Base-by-base conservation (phyloP, 805 yeast species). In the Candida caryicola region DNA sequence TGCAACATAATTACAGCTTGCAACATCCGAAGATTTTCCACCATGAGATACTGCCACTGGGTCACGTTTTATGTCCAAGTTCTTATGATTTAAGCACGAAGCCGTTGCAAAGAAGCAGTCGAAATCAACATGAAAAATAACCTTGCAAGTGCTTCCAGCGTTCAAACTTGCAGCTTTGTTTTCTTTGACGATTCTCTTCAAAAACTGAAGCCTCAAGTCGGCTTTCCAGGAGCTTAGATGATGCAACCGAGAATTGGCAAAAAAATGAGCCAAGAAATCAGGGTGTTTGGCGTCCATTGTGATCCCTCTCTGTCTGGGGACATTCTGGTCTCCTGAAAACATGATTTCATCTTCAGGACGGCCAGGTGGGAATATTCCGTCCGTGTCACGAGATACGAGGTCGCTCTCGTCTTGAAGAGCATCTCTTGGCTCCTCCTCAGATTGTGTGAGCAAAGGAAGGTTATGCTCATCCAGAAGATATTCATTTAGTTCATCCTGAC, bases 81-180 rank as follows among this genome's bases (percentile, higher is more conserved):
- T 69, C 0, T 84, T 82, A 29, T 69, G 64, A 12, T 62, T 68
- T 38, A 80, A 61, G 2, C 86, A 75, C 0, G 96, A 85, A 0
- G 84, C 96, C 0, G 95, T 74, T 2, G 90, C 97, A 62, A 91
- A 91, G 52, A 93, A 91, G 47, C 95, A 88, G 58, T 91, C 99
- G 59, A 89, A 91, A 57, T 91, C 99, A 23, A 91, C 72, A 57
- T 91, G 97, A 38, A 90, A 55, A 7, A 90, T 75, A 1, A 73
- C 55, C 23, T 51, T 52, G 3, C 21, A 12, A 7, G 26, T 17
- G 17, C 16, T 26, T 3, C 12, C 27, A 30, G 12, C 18, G 25
- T 15, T 19, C 15, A 13, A 5, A 9, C 26, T 26, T 30, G 21
- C 29, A 10, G 33, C 18, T 36, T 33, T 47, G 36, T 33, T 46